Evolutionary conservation across 768 basidiomycete genomes (phyloP).

Genomic region (Dendrothele bispora): DNA sequence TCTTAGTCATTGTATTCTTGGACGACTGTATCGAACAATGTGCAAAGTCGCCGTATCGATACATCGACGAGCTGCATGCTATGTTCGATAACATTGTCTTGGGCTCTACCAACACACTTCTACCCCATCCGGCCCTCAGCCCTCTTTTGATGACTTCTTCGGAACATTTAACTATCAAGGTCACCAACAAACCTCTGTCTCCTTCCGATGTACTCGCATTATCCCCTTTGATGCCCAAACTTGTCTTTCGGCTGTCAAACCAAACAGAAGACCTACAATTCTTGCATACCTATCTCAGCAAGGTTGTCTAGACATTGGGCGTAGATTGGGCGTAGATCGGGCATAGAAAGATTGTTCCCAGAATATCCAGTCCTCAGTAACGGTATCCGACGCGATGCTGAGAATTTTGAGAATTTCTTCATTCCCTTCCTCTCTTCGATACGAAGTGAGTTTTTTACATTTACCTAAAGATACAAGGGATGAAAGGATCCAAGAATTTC

Average conservation of each 20-base stretch:
- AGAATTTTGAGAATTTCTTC: no score
- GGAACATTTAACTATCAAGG: constrained; percentile 77
- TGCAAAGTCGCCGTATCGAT: constrained; percentile 80
- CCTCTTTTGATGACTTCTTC: constrained; percentile 79
- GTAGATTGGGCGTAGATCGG: no score
- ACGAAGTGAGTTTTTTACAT: constrained; percentile 9
- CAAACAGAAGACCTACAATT: constrained; percentile 50
- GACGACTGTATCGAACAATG: constrained; percentile 87
- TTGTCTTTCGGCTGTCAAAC: constrained; percentile 56
- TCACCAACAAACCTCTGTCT: constrained; percentile 50
- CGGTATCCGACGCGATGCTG: constrained; percentile 47
- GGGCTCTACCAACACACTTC: no score
- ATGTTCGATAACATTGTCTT: no score
- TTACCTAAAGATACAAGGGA: constrained; percentile 12
- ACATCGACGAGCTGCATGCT: constrained; percentile 73
- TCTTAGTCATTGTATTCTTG: constrained; percentile 63
- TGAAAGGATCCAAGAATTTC: constrained; percentile 39
- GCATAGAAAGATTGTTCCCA: constrained; percentile 26
- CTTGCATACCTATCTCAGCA: constrained; percentile 31
- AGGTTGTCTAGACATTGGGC: constrained; percentile 36
- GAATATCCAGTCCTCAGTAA: constrained; percentile 31
- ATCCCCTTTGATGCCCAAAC: constrained; percentile 57
- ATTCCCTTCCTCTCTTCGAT: constrained; percentile 37
- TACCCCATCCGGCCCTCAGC: constrained; percentile 54
- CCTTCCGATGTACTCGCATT: constrained; percentile 67